A percentile compares a stretch with the other conserved stretches of the same genome.
Conservation (phyloP, 768 basidiomycete genomes). For the Panellus pusillus region DNA sequence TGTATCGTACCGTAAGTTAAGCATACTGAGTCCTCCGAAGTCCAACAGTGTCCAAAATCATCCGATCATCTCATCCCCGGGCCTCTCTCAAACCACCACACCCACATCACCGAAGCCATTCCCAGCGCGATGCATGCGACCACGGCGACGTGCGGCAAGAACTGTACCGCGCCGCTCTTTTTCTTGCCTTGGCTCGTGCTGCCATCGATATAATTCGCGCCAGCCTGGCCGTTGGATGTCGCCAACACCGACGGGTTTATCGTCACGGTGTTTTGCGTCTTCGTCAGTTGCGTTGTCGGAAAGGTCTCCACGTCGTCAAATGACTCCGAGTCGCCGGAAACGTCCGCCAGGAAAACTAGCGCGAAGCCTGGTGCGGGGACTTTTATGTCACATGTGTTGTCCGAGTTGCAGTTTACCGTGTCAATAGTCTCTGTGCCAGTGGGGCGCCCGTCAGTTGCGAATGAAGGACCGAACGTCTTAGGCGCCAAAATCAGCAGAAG, state of each 20-base stretch:
- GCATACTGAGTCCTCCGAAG: no score
- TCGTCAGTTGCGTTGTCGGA: slow-evolving; percentile 15
- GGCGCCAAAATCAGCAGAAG: slow-evolving; percentile 18
- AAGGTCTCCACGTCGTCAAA: slow-evolving; percentile 12
- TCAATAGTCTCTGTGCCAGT: slow-evolving; percentile 53
- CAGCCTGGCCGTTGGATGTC: slow-evolving; percentile 18
- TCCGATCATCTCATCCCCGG: neutral
- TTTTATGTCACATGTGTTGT: slow-evolving; percentile 56
- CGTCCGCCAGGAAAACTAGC: slow-evolving; percentile 66
- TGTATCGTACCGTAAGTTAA: no score
- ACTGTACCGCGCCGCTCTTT: slow-evolving; percentile 5
- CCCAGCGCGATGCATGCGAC: slow-evolving; percentile 2
- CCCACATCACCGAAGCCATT: slow-evolving; percentile 7
- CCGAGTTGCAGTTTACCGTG: slow-evolving; percentile 59
- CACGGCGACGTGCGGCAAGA: slow-evolving; percentile 6
- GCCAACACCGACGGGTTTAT: slow-evolving; percentile 13
- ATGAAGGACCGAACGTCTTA: slow-evolving; percentile 58
- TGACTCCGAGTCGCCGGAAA: slow-evolving; percentile 32
- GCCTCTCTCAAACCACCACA: neutral
- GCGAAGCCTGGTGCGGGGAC: slow-evolving; percentile 75
- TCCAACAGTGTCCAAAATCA: neutral
- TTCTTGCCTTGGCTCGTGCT: slow-evolving; percentile 12
- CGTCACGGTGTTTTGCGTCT: slow-evolving; percentile 12
- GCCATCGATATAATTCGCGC: slow-evolving; percentile 15
- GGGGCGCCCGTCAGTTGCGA: slow-evolving; percentile 68